Base-by-base conservation (phyloP, 352 stramenopile species). In the Hyaloperonospora arabidopsidis region DNA sequence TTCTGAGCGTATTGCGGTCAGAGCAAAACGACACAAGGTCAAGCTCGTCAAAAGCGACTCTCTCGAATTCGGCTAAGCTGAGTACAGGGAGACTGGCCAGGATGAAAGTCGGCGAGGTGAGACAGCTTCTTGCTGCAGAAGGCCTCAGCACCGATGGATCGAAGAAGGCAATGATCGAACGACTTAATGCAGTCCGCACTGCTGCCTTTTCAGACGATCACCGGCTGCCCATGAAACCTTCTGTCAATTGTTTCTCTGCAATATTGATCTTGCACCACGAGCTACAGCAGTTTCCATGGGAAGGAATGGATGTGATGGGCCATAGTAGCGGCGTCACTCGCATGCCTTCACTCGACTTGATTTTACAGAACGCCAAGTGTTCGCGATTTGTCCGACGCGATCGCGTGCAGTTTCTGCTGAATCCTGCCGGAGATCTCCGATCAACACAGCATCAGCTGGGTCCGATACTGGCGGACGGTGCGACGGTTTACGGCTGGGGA, bases 221-320 rank as follows among this genome's bases (percentile, higher is more conserved):
- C 10, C 52, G 38, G 43, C 40, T 52, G 25, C 18, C 21, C 12
- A 47, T 39, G 7, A 11, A 52, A 13, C 5, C 45, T 3, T 39
- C 2, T 52, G 18, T 19, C 38, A 10, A 6, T 1, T 21, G 35
- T 6, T 51, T 41, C 22, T 65, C 79, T 1, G 84, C 68, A 4
- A 86, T 91, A 49, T 53, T 93, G 29, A 68, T 91, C 6, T 67
- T 90, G 28, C 74, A 86, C 54, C 63, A 78, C 18, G 59, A 68
- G 17, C 45, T 92, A 13, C 72, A 88, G 40, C 72, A 82, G 41
- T 88, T 94, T 61, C 81, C 84, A 6, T 94, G 81, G 81, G 84
- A 94, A 82, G 81, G 67, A 0, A 54, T 94, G 17, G 74, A 84
- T 25, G 55, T 88, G 3, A 64, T 93, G 38, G 28, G 39, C 3